A percentile compares a stretch with the other conserved stretches of the same genome.
phyloP scores from a whole-genome alignment of 164 flowering plant species.

The Chimonanthus praecox region DNA sequence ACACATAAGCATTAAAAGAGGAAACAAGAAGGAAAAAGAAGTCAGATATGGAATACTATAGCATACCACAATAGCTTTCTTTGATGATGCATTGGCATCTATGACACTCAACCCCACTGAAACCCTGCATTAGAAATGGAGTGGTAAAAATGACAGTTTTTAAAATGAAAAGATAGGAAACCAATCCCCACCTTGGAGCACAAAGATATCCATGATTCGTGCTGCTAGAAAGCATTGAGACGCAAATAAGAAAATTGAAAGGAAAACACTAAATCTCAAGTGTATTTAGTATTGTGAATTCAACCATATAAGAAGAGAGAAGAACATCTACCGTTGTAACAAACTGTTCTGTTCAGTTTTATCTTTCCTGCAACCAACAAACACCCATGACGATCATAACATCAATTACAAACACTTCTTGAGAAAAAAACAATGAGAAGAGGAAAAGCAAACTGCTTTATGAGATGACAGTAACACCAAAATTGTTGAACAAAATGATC shows the following conservation, averaged over 20 bases:
- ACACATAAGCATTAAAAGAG: background rate
- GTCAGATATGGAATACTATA: background rate
- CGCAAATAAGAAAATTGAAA: background rate
- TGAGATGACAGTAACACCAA: background rate
- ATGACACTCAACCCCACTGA: slow-evolving; percentile 14
- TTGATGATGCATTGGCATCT: slow-evolving; percentile 8
- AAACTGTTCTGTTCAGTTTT: slow-evolving; percentile 13
- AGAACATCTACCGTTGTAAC: slow-evolving; percentile 13
- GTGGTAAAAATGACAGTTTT: background rate
- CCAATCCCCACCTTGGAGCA: slow-evolving; percentile 7
- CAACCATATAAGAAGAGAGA: background rate
- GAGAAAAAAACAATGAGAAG: background rate
- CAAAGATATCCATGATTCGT: background rate
- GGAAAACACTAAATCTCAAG: background rate
- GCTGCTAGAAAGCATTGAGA: background rate
- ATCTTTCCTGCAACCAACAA: slow-evolving; percentile 15
- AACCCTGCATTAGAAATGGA: slow-evolving; percentile 15
- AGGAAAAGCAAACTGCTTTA: background rate
- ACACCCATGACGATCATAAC: background rate
- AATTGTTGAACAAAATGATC: background rate
- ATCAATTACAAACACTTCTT: background rate
- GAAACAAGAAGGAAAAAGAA: background rate
- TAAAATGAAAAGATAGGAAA: background rate
- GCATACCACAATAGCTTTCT: slow-evolving; percentile 13
- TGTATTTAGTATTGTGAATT: background rate